Conservation (phyloP, 306 rosid species). For the Ceratonia siliqua region DNA sequence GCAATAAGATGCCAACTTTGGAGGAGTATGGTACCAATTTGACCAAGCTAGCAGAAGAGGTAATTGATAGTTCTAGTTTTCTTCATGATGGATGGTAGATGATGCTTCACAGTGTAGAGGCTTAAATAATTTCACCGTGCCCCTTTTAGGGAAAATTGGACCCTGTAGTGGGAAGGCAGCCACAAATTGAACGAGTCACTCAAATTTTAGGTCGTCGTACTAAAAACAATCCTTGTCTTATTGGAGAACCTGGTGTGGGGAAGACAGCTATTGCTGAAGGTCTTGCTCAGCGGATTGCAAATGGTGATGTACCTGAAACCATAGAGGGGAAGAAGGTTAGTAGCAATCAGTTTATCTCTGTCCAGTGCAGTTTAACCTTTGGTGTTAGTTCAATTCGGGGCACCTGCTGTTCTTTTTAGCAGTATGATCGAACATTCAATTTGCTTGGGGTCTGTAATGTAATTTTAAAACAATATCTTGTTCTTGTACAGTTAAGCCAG, state of each 20-base stretch:
- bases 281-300: constrained; percentile 95
- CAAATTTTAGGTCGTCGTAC: constrained; percentile 97
- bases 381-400: neutral
- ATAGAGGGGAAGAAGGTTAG: constrained; percentile 96
- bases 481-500: constrained; percentile 3
- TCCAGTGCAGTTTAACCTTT: neutral
- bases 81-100: constrained; percentile 18
- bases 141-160: constrained; percentile 85
- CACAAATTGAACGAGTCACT: constrained; percentile 91
- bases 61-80: constrained; percentile 19
- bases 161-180: constrained; percentile 98
- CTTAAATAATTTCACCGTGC: constrained; percentile 12
- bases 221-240: constrained; percentile 93
- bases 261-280: constrained; percentile 99
- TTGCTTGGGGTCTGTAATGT: neutral
- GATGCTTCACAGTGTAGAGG: constrained; percentile 14
- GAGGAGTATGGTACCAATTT: constrained; percentile 97
- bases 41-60: constrained; percentile 99
- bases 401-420: neutral
- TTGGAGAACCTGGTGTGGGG: constrained; percentile 99
- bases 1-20: constrained; percentile 94
- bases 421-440: neutral
- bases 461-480: neutral
- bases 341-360: constrained; percentile 11
- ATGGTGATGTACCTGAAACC: constrained; percentile 97